Base-by-base conservation (phyloP, 768 basidiomycete species). In the Mrakia gelida region DNA sequence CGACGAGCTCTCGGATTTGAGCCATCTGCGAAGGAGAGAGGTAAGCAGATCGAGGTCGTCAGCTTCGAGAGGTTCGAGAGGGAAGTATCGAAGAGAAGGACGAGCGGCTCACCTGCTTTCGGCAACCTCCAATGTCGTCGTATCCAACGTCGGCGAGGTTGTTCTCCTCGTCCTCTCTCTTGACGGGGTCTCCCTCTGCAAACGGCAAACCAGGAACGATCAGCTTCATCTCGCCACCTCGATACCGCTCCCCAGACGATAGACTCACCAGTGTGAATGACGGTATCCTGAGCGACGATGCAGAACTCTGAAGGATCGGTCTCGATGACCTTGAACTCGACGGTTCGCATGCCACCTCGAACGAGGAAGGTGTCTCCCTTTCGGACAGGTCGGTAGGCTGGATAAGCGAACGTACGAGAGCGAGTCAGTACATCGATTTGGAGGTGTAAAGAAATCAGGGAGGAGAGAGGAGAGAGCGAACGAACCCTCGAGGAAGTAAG, bases 361-460 rank as follows among this genome's bases (percentile, higher is more conserved):
- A 98, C 95, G 75, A 98, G 92, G 92, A 99, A 99, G 30, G 96
- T 98, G 84, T 99, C 97, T 74, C 96, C 97, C 87, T 95, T 96
- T 83, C 95, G 91, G 71, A 98, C 91, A 30, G 94, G 94, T 45
- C 94, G 91, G 86, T 96, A 96, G n/a, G 92, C 92, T 90, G 77
- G 38, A 23, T 21, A 80, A 81, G 81, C 3, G 18, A 5, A 21
- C 9, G 18, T 1, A 21, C 11, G 21, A 49, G 38, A 38, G n/a
- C n/a, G 54, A 72, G 38, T 59, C 56, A 63, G 45, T n/a, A 16
- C 8, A 16, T 11, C 8, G 26, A 15, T 2, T 34, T 18, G 8
- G n/a, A 34, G 38, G 34, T 45, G 45, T 43, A n/a, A n/a, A n/a
- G 38, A 8, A 23, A 18, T n/a, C 5, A 18, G 26, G 41, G 73